Evolutionary conservation across 1,284 basidiomycete genomes (phyloP), one percentile per base, ranked within the genome.

Genomic region (Retiboletus fuscus): DNA sequence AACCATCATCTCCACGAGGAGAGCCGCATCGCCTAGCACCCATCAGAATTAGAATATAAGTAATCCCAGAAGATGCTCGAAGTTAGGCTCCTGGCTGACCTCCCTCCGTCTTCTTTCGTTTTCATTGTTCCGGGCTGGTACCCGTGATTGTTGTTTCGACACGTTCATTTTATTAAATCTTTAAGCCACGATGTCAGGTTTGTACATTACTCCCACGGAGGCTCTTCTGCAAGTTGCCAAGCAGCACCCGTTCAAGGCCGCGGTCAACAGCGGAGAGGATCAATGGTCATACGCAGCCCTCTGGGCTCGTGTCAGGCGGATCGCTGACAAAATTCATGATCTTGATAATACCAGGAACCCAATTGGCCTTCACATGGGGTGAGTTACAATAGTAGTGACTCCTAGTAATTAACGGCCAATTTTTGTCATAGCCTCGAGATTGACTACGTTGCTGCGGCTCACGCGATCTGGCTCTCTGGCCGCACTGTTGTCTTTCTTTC

Each of bases 211-310:
- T 39, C 78, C 78, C 39, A 79, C 79, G 26, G 78, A 79, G 64
- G 77, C 72, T 30, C 79, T 79, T 61, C 76, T 79, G 57, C 72
- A 75, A 66, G 79, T 78, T 60, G 78, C 79, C 64, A 76, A 73
- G 69, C 64, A 78, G 39, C 76, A 80, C 62, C 79, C 79, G 20
- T 74, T 69, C 66, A 64, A 58, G 26, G 24, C 43, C 58, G 78
- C 79, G n/a, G 74, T 80, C 30, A 72, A 69, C 47, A 61, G 64
- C 24, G 73, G 65, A 71, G 62, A 64, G 26, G 66, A 69, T 61
- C 68, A 73, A 72, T 79, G 78, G 78, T 78, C 79, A 57, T 79
- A 79, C 15, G 78, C 73, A 61, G 76, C 76, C 62, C 71, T 79
- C 28, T 79, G 79, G 78, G 66, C 79, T 43, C 78, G 78, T 57